Base-by-base conservation (phyloP, 2,329 filamentous ascomycete genomes). In the Gyromitra esculenta region DNA sequence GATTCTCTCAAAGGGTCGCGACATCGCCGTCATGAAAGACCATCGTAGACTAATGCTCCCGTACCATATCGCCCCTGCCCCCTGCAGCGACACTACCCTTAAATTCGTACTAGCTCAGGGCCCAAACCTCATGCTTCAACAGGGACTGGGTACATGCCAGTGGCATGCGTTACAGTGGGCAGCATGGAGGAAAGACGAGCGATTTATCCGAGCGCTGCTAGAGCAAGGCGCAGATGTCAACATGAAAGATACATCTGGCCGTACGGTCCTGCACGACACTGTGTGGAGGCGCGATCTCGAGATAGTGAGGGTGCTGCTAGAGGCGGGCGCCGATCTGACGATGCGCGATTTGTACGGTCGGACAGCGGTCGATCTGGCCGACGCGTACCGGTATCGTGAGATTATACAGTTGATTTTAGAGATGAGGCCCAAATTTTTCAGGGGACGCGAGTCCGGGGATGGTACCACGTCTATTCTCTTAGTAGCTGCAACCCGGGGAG, bases 141-240 rank as follows among this genome's bases (percentile, higher is more conserved):
- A 39, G 13, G 57, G 57, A 0, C 9, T 63, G 7, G 57, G 56
- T 5, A 52, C 35, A 9, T 71, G 43, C 13, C 67, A 71, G 15
- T 71, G 67, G 67, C 43, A 71, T 37, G 67, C 43, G 6, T 45
- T 71, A 1, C 57, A 71, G 45, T 71, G 67, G 56, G 67, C 67
- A 4, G 67, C 57, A 6, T 71, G 35, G 67, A 31, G 67, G 5
- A 31, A 31, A 1, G 57, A 71, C n/a, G 4, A 43, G 5, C 56
- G 41, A 8, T 63, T 71, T n/a, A 50, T 63, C 35, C 45, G 57
- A 6, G 7, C 35, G 31, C 67, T 71, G n/a, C 21, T 71, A 8
- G 35, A 37, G n/a, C 45, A 43, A 4, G 67, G 67, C 13, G 67
- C 57, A 15, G 67, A 52, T 31, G 63, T 63, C 45, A 56, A 71